These are phyloP conservation scores for Dillenia suffruticosa DNA, from an alignment of 164 flowering plant genomes.

Conservation along the genomic window DNA sequence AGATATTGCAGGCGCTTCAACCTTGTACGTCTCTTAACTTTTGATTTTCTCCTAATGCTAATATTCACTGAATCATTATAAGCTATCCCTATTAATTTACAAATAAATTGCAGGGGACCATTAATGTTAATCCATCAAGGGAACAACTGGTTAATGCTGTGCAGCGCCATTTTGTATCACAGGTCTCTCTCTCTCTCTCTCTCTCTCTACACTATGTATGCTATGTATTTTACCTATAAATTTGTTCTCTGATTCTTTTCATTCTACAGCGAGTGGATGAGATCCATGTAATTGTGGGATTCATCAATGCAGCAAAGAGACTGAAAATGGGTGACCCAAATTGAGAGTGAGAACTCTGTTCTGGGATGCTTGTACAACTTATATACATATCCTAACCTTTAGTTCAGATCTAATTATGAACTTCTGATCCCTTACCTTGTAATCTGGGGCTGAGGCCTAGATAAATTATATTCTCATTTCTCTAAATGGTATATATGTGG, in stretches of 20 bases:
- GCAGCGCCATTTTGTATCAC: constrained; percentile 65
- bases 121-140: constrained; percentile 44
- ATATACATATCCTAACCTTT: constrained; percentile 15
- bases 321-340: constrained; percentile 20
- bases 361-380: constrained; percentile 3
- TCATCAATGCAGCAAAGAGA: constrained; percentile 63
- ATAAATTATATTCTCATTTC: constrained; percentile 3
- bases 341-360: background rate
- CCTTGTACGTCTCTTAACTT: constrained; percentile 44
- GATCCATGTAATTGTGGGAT: constrained; percentile 57
- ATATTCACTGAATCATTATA: background rate
- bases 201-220: background rate
- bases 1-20: constrained; percentile 70
- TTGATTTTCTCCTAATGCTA: background rate
- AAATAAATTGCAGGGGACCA: constrained; percentile 30
- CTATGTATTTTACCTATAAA: background rate
- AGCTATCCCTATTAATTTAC: background rate
- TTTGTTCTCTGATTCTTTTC: background rate
- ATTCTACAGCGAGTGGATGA: constrained; percentile 56
- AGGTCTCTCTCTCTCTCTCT: constrained; percentile 36
- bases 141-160: constrained; percentile 63
- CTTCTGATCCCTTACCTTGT: constrained; percentile 16
- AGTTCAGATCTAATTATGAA: constrained; percentile 6
- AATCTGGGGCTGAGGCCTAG: constrained; percentile 5
- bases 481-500: too few species aligned